Conservation (phyloP, 176 grass and related monocot genomes). For the Ensete glaucum region DNA sequence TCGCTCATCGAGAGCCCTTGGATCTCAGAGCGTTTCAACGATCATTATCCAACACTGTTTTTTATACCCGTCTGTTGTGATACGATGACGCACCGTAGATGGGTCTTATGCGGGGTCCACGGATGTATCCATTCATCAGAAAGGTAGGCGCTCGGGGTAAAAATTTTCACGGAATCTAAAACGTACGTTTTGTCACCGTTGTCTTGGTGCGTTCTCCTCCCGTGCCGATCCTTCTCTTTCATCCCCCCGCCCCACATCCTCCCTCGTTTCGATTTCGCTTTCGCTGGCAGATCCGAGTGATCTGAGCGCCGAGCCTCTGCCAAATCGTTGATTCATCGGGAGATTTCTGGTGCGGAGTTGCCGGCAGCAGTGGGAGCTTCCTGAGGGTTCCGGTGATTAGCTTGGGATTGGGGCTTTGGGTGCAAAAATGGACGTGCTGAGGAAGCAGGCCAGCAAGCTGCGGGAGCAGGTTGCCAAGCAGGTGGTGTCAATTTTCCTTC, state of each 20-base stretch:
- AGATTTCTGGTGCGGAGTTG: not conserved
- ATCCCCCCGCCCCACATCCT: not conserved
- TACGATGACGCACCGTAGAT: too few relatives aligned
- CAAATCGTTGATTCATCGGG: not conserved
- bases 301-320: not conserved
- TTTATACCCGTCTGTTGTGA: too few relatives aligned
- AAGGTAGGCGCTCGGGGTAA: too few relatives aligned
- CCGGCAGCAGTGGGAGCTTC: not conserved
- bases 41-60: too few relatives aligned
- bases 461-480: slow-evolving; percentile 97
- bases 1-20: too few relatives aligned
- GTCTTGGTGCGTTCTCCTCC: not conserved
- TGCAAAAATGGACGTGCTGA: slow-evolving; percentile 61
- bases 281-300: not conserved
- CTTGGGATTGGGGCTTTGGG: not conserved
- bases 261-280: not conserved
- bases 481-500: slow-evolving; percentile 24
- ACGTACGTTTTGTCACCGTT: too few relatives aligned
- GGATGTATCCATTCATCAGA: too few relatives aligned
- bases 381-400: not conserved
- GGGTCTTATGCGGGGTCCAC: too few relatives aligned
- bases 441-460: slow-evolving; percentile 83
- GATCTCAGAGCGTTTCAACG: too few relatives aligned
- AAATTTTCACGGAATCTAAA: too few relatives aligned
- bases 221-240: not conserved